Conservation (phyloP, 495 filamentous ascomycete genomes). For the Podospora anserina region DNA sequence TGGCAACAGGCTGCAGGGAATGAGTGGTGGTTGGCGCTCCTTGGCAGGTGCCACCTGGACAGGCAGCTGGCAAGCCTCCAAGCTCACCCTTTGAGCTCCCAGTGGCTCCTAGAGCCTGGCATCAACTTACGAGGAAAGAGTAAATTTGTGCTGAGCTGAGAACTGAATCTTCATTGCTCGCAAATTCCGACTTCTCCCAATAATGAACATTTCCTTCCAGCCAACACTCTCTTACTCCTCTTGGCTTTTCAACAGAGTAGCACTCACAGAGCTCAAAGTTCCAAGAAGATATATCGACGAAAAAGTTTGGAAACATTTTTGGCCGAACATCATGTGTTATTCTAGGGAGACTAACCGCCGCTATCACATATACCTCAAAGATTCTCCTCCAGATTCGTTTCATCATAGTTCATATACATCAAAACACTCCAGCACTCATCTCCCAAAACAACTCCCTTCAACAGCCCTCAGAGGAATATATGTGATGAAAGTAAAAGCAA, state of each 20-base stretch:
- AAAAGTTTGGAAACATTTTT: no score
- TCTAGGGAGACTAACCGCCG: neutral
- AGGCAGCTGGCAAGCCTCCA: neutral
- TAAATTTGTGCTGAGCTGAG: no score
- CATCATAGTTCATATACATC: neutral
- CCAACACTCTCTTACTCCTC: no score
- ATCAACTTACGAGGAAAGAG: neutral
- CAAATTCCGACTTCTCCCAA: no score
- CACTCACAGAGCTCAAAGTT: no score
- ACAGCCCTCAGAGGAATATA: conserved; percentile 50
- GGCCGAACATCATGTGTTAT: no score
- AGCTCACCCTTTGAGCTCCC: neutral
- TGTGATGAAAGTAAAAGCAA: conserved; percentile 48
- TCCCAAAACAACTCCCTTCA: conserved; percentile 54
- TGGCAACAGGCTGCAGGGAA: neutral
- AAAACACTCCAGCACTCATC: conserved; percentile 26
- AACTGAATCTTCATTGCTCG: no score
- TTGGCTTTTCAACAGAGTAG: no score
- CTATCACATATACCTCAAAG: neutral
- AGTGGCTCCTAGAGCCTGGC: neutral
- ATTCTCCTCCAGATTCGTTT: neutral
- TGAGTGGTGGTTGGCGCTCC: neutral
- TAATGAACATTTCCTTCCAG: no score
- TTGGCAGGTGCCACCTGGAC: neutral
- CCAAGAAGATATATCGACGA: no score